Conservation (phyloP, 371 early-diverging fungal species). For the Mucor mucedo region DNA sequence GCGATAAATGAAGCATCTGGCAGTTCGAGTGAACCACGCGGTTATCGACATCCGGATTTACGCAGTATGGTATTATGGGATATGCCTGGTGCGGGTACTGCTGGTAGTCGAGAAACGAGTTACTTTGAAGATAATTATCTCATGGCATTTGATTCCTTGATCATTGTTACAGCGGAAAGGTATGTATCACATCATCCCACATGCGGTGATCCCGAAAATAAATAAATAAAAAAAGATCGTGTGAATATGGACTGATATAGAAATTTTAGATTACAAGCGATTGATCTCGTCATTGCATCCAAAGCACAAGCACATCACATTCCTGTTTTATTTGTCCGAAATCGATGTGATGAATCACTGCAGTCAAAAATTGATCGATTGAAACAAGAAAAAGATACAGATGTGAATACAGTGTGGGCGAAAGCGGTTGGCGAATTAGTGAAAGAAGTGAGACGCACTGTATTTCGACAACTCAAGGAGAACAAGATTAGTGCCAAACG, state of each 20-base stretch:
- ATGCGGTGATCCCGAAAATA: neutral
- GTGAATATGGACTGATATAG: neutral
- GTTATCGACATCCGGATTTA: constrained; percentile 49
- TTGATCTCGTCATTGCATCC: constrained; percentile 42
- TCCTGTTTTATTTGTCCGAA: constrained; percentile 52
- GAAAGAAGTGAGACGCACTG: constrained; percentile 42
- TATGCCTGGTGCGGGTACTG: constrained; percentile 53
- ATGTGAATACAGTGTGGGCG: constrained; percentile 31
- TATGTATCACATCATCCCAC: constrained; percentile 14
- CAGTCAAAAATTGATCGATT: constrained; percentile 43
- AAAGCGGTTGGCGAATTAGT: constrained; percentile 46
- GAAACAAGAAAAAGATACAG: constrained; percentile 9
- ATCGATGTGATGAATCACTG: constrained; percentile 50
- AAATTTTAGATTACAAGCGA: constrained; percentile 35
- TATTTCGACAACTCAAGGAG: constrained; percentile 40
- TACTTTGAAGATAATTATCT: constrained; percentile 55
- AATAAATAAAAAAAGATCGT: neutral
- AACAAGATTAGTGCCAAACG: constrained; percentile 36
- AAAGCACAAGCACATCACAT: constrained; percentile 43
- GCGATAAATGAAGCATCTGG: constrained; percentile 34
- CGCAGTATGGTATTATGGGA: constrained; percentile 53
- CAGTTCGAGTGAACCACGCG: constrained; percentile 31
- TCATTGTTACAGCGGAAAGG: constrained; percentile 55
- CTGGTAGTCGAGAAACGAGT: constrained; percentile 31
- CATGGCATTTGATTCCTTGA: constrained; percentile 51